phyloP scores from a whole-genome alignment of 169 alveolate species.

The Eimeria falciformis region DNA sequence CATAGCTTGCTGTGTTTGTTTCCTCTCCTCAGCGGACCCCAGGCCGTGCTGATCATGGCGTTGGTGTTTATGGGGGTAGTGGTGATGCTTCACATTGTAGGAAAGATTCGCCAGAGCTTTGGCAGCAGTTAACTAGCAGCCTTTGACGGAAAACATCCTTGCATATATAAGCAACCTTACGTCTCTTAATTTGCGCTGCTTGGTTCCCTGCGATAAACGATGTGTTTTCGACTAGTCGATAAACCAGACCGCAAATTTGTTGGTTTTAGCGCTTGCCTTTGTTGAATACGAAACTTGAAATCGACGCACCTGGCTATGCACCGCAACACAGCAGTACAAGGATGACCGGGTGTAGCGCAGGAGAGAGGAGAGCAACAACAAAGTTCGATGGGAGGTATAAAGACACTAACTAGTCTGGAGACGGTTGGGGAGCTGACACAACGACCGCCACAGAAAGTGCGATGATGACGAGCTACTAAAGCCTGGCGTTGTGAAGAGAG shows the following conservation, averaged over 20 bases:
- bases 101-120: slow-evolving; percentile 66
- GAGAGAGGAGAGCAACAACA: too few relatives aligned
- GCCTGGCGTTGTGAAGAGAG: too few relatives aligned
- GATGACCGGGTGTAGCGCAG: too few relatives aligned
- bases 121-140: slow-evolving; percentile 22
- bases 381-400: too few relatives aligned
- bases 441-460: too few relatives aligned
- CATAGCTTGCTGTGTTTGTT: background rate
- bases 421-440: too few relatives aligned
- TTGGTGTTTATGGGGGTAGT: slow-evolving; percentile 73
- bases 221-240: background rate
- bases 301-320: too few relatives aligned
- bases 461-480: too few relatives aligned
- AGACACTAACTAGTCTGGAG: too few relatives aligned
- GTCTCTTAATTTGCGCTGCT: background rate
- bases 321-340: too few relatives aligned
- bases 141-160: background rate
- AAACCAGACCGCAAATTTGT: background rate
- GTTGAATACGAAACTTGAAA: background rate
- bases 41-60: slow-evolving; percentile 72
- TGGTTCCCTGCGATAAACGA: background rate
- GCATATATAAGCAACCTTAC: background rate
- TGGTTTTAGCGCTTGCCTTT: background rate
- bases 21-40: slow-evolving; percentile 65
- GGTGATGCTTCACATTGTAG: slow-evolving; percentile 76